These are phyloP conservation scores for Conticribra guillardii DNA, from an alignment of 108 stramenopile species.

Conservation along the genomic window DNA sequence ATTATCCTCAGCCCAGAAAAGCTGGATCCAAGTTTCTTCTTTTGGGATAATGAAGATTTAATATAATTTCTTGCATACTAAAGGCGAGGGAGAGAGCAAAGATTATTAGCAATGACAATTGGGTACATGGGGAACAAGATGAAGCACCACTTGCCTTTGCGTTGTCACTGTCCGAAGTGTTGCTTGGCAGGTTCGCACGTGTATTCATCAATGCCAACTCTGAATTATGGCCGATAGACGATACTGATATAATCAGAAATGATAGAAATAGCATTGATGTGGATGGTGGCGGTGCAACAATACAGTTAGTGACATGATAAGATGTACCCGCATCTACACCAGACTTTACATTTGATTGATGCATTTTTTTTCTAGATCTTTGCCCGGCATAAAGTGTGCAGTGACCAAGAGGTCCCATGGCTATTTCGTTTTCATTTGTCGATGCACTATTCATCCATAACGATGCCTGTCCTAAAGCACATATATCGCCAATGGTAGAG, in stretches of 20 bases:
- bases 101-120: no score
- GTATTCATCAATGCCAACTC: no score
- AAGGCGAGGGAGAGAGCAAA: no score
- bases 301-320: constrained; percentile 36
- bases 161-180: no score
- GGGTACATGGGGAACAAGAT: no score
- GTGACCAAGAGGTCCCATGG: constrained; percentile 26
- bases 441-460: constrained; percentile 47
- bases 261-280: constrained; percentile 37
- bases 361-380: constrained; percentile 22
- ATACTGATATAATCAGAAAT: constrained; percentile 37
- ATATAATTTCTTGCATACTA: constrained; percentile 23
- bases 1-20: constrained; percentile 39
- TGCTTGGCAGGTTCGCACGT: no score
- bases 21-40: constrained; percentile 21
- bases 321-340: constrained; percentile 12
- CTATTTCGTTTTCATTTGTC: constrained; percentile 37
- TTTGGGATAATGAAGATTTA: constrained; percentile 10
- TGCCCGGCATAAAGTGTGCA: constrained; percentile 44
- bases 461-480: constrained; percentile 26
- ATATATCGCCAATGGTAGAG: constrained; percentile 20
- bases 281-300: constrained; percentile 33
- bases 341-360: neutral
- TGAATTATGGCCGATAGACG: no score
- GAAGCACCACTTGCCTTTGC: no score